phyloP scores from a whole-genome alignment of 345 rosid genomes.

The Angophora floribunda region DNA sequence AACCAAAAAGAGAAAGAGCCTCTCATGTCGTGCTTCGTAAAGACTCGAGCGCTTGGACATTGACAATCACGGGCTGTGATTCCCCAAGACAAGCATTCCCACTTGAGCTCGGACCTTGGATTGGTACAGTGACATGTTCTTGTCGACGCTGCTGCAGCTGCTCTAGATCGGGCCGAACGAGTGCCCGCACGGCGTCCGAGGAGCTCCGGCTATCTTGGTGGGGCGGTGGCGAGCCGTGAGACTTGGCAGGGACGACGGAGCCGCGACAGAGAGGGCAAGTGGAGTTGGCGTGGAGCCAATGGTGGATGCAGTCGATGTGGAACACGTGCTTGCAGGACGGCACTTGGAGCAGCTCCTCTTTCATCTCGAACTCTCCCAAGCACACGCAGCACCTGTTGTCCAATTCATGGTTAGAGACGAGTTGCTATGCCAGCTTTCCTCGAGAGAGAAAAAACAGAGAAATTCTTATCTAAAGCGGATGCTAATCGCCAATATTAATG shows the following conservation, averaged over 20 bases:
- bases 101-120: background rate
- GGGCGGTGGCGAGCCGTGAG: background rate
- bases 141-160: background rate
- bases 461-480: background rate
- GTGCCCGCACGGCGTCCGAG: background rate
- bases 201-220: background rate
- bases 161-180: background rate
- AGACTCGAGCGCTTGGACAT: background rate
- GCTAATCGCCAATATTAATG: background rate
- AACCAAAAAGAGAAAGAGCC: background rate
- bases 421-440: background rate
- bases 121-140: background rate
- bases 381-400: slow-evolving; percentile 78
- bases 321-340: slow-evolving; percentile 87
- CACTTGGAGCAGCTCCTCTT: slow-evolving; percentile 78
- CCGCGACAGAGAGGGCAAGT: slow-evolving; percentile 93
- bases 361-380: slow-evolving; percentile 80
- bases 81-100: background rate
- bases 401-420: background rate
- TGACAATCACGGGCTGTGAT: background rate
- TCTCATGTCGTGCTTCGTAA: background rate
- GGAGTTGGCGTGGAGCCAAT: slow-evolving; percentile 76
- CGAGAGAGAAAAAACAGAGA: background rate
- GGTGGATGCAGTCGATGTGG: slow-evolving; percentile 74
- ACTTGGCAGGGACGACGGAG: slow-evolving; percentile 30